Conservation (phyloP, 1,284 basidiomycete genomes). For the Schizopora paradoxa region DNA sequence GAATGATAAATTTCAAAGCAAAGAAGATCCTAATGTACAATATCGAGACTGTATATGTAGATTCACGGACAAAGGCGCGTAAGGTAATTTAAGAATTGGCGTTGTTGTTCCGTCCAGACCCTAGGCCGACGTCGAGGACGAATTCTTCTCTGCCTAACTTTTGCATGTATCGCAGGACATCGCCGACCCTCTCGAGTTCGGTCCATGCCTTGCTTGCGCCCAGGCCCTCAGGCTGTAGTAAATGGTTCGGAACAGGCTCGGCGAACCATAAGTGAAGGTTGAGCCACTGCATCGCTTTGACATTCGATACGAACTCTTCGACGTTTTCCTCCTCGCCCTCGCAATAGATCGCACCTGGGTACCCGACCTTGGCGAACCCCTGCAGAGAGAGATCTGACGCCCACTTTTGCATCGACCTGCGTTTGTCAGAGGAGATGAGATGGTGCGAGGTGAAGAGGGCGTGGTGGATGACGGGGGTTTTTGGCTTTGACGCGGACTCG, state of each 20-base stretch:
- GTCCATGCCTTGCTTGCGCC: constrained; percentile 32
- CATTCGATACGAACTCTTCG: constrained; percentile 58
- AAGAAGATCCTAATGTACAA: no score
- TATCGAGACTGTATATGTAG: no score
- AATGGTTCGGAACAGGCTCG: constrained; percentile 29
- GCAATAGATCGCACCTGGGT: constrained; percentile 70
- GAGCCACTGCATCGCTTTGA: constrained; percentile 76
- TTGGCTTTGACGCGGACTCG: neutral
- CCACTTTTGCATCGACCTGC: constrained; percentile 57
- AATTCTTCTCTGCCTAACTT: constrained; percentile 48
- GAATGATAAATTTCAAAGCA: no score
- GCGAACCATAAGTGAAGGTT: constrained; percentile 61
- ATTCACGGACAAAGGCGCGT: no score
- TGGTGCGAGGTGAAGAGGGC: constrained; percentile 71
- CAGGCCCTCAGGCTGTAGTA: neutral
- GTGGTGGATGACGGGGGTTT: constrained; percentile 36
- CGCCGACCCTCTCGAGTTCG: constrained; percentile 65
- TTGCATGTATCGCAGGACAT: constrained; percentile 64
- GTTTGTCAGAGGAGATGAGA: constrained; percentile 63
- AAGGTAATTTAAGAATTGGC: no score
- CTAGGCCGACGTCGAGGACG: constrained; percentile 63
- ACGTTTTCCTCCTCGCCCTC: constrained; percentile 48
- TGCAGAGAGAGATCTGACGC: constrained; percentile 48
- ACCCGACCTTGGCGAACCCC: constrained; percentile 70
- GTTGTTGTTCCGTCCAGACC: no score